Evolutionary conservation across 768 basidiomycete genomes (phyloP).

Genomic region (Tricholoma flavovirens): DNA sequence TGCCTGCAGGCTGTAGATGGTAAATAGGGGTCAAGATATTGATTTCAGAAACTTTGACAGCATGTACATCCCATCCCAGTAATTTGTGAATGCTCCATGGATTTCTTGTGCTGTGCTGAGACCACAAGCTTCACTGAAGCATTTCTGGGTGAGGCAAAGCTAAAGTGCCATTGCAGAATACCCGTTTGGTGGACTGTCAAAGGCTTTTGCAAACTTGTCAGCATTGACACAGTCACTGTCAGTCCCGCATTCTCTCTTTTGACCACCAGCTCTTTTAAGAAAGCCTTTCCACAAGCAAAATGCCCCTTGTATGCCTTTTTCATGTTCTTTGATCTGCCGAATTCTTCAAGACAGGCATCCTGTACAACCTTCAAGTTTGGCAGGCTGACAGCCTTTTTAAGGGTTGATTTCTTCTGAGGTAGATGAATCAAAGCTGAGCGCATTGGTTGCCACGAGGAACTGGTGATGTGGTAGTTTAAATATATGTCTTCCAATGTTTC

Average conservation of each 20-base stretch:
- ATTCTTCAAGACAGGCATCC: not conserved
- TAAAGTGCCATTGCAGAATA: conserved; percentile 1
- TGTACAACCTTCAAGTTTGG: too few species aligned
- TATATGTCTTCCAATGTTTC: not conserved
- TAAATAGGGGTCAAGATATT: not conserved
- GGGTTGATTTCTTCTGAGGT: not conserved
- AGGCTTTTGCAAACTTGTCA: not conserved
- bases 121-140: not conserved
- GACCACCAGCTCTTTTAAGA: too few species aligned
- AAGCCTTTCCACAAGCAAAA: too few species aligned
- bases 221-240: not conserved
- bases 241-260: not conserved
- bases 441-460: not conserved
- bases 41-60: not conserved
- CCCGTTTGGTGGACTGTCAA: conserved; percentile 2
- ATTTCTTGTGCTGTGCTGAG: not conserved
- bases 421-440: not conserved
- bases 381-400: not conserved
- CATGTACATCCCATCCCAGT: conserved; percentile 2
- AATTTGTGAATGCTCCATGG: not conserved
- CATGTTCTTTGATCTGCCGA: not conserved
- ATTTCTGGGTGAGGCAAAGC: not conserved
- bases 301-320: not conserved
- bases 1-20: not conserved
- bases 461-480: not conserved